These are phyloP conservation scores for Sarocladium oryzae DNA, from an alignment of 2,329 filamentous ascomycete species.

Conservation along the genomic window DNA sequence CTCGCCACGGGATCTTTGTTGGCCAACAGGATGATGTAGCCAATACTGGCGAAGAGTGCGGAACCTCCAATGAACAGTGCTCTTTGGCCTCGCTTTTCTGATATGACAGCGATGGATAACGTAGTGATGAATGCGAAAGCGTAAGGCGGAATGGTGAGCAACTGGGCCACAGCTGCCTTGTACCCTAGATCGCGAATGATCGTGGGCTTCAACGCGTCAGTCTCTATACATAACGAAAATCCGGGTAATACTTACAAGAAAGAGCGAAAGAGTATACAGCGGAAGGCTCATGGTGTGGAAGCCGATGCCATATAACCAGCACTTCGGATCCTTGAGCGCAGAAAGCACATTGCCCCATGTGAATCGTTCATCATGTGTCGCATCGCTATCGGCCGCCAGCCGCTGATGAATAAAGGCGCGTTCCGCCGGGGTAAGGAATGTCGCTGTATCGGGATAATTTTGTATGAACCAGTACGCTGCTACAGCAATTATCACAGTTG, in stretches of 20 bases:
- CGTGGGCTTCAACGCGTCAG: conserved; percentile 32
- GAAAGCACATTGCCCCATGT: conserved; percentile 58
- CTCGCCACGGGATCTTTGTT: conserved; percentile 37
- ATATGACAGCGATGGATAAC: conserved; percentile 49
- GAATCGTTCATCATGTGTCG: conserved; percentile 62
- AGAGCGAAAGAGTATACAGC: conserved; percentile 49
- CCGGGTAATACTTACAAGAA: conserved; percentile 34
- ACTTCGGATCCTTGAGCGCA: conserved; percentile 61
- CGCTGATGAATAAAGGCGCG: conserved; percentile 54
- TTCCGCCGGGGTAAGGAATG: conserved; percentile 49
- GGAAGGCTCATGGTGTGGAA: conserved; percentile 68
- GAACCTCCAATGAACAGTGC: conserved; percentile 59
- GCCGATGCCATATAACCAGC: conserved; percentile 64
- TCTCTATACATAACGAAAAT: not conserved
- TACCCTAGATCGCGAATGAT: conserved; percentile 39
- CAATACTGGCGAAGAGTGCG: conserved; percentile 49
- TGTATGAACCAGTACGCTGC: conserved; percentile 55
- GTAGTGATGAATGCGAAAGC: conserved; percentile 56
- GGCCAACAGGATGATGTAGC: conserved; percentile 55
- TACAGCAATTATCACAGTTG: conserved; percentile 44
- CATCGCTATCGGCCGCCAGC: conserved; percentile 61
- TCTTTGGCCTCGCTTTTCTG: conserved; percentile 50
- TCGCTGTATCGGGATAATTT: conserved; percentile 56
- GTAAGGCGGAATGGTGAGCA: conserved; percentile 59
- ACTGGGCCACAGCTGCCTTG: conserved; percentile 42